Percentiles rank a stretch among this genome's conserved stretches.
These are phyloP conservation scores for Termitomyces sp. DNA, from an alignment of 768 basidiomycete species.

Conservation along the genomic window DNA sequence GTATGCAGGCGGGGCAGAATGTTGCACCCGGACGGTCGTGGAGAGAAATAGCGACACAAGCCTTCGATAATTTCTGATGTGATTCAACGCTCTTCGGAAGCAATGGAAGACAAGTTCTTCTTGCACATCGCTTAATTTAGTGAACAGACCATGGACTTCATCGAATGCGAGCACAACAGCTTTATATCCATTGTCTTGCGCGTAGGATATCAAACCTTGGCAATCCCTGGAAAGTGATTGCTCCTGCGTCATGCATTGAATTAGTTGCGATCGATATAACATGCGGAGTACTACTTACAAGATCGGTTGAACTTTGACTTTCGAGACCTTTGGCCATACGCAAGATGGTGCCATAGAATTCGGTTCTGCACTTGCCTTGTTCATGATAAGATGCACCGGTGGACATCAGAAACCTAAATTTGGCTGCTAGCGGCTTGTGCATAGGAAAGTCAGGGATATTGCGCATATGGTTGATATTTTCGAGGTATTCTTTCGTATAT, in stretches of 20 bases:
- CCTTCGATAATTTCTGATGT: not conserved
- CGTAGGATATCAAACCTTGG: not conserved
- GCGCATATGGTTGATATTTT: no score
- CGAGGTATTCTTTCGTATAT: no score
- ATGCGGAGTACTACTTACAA: not conserved
- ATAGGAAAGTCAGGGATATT: no score
- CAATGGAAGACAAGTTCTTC: not conserved
- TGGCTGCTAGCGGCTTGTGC: no score
- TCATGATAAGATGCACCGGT: no score
- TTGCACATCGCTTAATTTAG: accelerated
- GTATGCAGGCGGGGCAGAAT: not conserved
- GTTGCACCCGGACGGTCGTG: not conserved
- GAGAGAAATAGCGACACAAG: not conserved
- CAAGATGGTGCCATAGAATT: no score
- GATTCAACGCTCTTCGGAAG: not conserved
- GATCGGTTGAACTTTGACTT: not conserved
- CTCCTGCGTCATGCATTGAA: not conserved
- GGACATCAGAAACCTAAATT: no score
- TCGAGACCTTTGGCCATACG: no score
- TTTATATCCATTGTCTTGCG: not conserved
- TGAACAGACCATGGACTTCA: not conserved
- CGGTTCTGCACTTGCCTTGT: no score
- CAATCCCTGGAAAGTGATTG: no score
- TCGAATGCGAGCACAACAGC: not conserved
- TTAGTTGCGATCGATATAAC: not conserved